Conservation (phyloP, 164 flowering plant species). For the Cinnamomum micranthum region DNA sequence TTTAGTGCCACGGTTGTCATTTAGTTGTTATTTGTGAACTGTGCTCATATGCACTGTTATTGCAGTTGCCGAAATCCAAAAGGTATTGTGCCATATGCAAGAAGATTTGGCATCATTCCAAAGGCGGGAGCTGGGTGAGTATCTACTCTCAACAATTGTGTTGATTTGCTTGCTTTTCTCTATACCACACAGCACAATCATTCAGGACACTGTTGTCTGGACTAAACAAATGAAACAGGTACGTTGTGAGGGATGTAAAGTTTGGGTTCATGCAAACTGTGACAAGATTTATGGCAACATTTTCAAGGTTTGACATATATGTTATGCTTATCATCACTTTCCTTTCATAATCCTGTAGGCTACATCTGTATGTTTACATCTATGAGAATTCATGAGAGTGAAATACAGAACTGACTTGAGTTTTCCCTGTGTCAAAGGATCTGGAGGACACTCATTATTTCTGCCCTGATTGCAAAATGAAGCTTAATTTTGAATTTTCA, state of each 20-base stretch:
- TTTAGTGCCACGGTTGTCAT: background rate
- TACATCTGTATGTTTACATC: background rate
- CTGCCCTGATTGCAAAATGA: constrained; percentile 91
- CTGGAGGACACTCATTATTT: constrained; percentile 65
- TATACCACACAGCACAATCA: background rate
- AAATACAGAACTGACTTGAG: constrained; percentile 13
- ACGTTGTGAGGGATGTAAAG: constrained; percentile 92
- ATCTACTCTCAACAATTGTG: background rate
- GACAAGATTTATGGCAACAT: constrained; percentile 57
- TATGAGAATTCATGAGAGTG: background rate
- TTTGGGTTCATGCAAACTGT: constrained; percentile 96
- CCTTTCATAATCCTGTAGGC: background rate
- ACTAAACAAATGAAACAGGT: constrained; percentile 38
- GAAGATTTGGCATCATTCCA: constrained; percentile 83
- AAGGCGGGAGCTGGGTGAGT: constrained; percentile 91
- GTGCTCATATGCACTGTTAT: constrained; percentile 1
- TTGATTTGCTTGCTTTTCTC: constrained; percentile 3
- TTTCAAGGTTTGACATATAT: constrained; percentile 55
- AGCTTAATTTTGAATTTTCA: constrained; percentile 71
- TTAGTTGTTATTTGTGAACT: background rate
- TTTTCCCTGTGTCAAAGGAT: constrained; percentile 39
- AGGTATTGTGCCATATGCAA: constrained; percentile 97
- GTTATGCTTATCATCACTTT: background rate
- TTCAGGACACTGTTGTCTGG: background rate
- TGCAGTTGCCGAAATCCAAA: constrained; percentile 70